Percentiles rank a stretch among this genome's conserved stretches.
These are phyloP conservation scores for Tribonema minus DNA, from an alignment of 108 stramenopile genomes.

Conservation along the genomic window DNA sequence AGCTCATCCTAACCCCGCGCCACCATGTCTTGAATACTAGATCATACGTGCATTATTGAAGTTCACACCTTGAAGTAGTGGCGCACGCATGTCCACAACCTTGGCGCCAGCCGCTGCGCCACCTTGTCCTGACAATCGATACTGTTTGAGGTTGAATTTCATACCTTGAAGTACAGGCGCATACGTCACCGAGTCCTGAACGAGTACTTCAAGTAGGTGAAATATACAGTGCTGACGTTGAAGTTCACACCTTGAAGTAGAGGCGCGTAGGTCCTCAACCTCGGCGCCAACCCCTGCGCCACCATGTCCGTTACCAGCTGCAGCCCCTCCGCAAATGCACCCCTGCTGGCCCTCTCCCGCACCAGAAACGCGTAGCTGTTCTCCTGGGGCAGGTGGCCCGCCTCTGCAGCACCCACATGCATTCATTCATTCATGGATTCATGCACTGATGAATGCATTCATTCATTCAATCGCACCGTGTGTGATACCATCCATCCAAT, in stretches of 20 bases:
- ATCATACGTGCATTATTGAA: not conserved
- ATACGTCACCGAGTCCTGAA: no score
- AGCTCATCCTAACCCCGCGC: not conserved
- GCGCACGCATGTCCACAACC: slow-evolving; percentile 15
- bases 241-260: slow-evolving; percentile 4
- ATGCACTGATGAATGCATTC: not conserved
- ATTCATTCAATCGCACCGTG: not conserved
- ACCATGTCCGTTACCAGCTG: slow-evolving; percentile 6
- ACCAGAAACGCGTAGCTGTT: slow-evolving; percentile 30
- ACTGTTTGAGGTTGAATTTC: no score
- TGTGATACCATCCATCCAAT: not conserved
- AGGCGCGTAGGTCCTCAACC: slow-evolving; percentile 15
- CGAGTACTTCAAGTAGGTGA: no score
- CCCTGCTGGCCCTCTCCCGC: slow-evolving; percentile 5
- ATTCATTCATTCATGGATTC: no score
- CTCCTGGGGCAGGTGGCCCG: slow-evolving; percentile 10
- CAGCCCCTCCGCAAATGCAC: slow-evolving; percentile 7
- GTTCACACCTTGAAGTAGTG: not conserved
- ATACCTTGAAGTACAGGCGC: no score
- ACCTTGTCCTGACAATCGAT: no score
- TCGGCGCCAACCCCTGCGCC: not conserved
- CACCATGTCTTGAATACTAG: not conserved
- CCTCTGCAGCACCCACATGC: no score
- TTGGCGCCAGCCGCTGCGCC: not conserved
- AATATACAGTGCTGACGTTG: no score